Conservation (phyloP, 2,329 filamentous ascomycete species). For the Botrytis paeoniae region DNA sequence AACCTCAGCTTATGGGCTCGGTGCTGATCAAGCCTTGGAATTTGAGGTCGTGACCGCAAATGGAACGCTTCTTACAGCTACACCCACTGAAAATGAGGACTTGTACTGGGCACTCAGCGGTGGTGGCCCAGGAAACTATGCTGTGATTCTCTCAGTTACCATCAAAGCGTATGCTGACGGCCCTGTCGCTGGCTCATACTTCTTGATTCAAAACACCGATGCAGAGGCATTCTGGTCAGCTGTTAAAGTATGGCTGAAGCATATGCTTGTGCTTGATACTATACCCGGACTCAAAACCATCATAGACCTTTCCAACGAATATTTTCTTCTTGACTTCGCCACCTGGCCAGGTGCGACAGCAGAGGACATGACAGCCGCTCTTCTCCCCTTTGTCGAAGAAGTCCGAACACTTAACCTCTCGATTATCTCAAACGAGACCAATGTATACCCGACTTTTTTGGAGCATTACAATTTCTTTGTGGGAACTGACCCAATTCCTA, state of each 20-base stretch:
- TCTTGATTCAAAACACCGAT: not conserved
- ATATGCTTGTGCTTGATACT: not conserved
- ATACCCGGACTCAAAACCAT: not conserved
- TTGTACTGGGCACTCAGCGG: constrained; percentile 62
- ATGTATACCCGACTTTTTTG: too few species aligned
- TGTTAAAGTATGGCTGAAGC: constrained; percentile 43
- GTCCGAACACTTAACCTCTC: constrained; percentile 39
- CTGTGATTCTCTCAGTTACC: constrained; percentile 55
- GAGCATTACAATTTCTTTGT: too few species aligned
- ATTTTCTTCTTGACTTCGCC: constrained; percentile 48
- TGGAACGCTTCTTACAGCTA: constrained; percentile 49
- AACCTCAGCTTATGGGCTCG: constrained; percentile 53
- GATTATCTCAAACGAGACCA: too few species aligned
- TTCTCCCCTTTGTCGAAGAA: constrained; percentile 45
- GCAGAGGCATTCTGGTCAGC: constrained; percentile 49
- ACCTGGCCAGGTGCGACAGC: constrained; percentile 48
- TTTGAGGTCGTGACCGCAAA: constrained; percentile 52
- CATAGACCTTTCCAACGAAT: constrained; percentile 19
- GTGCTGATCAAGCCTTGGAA: constrained; percentile 57
- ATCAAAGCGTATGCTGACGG: constrained; percentile 47
- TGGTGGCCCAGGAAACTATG: constrained; percentile 54
- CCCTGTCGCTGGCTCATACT: constrained; percentile 34
- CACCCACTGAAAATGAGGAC: constrained; percentile 50
- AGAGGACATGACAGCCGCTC: constrained; percentile 42
- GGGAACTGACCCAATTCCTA: too few species aligned